A percentile compares a stretch with the other conserved stretches of the same genome.
Conservation (phyloP, 139 green algal genomes). For the Zygnema circumcarinatum region DNA sequence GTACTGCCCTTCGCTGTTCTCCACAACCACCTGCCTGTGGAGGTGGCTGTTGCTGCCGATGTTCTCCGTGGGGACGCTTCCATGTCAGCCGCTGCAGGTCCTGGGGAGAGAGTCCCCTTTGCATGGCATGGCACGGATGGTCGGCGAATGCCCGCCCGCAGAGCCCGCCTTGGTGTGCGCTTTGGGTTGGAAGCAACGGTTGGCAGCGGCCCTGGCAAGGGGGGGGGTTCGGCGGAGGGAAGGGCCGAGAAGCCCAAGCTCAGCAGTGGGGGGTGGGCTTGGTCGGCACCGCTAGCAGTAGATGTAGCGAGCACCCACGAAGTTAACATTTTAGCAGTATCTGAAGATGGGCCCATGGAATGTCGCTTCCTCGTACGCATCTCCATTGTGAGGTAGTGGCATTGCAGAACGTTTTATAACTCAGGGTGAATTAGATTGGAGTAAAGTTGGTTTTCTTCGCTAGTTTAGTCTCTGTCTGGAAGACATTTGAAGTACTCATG, state of each 20-base stretch:
- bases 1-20: constrained; percentile 33
- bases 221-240: background rate
- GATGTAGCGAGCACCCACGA: background rate
- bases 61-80: constrained; percentile 1
- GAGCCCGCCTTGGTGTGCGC: background rate
- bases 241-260: no score
- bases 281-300: background rate
- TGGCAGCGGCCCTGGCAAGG: background rate
- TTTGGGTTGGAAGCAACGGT: constrained; percentile 8
- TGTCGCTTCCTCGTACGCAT: constrained; percentile 20
- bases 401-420: no score
- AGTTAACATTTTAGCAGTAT: background rate
- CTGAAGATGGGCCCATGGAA: constrained; percentile 12
- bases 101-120: constrained; percentile 6
- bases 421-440: no score
- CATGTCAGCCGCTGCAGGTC: background rate
- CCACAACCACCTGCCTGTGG: constrained; percentile 46
- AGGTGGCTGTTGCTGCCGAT: constrained; percentile 12
- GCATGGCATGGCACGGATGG: constrained; percentile 10
- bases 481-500: background rate
- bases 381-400: background rate
- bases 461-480: background rate
- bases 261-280: background rate
- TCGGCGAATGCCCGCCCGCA: background rate
- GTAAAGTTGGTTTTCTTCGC: no score